phyloP scores from a whole-genome alignment of 768 basidiomycete species.

The Cantharellus anzutake region DNA sequence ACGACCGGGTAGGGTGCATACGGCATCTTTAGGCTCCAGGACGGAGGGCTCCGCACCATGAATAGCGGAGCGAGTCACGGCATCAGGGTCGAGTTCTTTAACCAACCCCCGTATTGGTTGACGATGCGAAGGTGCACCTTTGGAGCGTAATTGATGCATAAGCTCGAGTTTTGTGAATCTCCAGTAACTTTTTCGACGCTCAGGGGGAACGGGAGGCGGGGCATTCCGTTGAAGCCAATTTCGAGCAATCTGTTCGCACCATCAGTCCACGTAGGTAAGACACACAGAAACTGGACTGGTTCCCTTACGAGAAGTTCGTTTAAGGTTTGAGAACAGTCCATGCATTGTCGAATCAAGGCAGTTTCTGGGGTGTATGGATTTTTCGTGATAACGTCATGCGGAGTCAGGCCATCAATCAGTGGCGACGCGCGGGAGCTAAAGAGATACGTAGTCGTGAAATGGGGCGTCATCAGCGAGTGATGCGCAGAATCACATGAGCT shows the following conservation, averaged over 20 bases:
- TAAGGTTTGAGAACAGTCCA: conserved; percentile 47
- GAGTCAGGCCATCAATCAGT: conserved; percentile 25
- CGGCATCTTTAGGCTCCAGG: conserved; percentile 62
- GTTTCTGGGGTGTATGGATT: conserved; percentile 74
- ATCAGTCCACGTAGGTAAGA: not conserved
- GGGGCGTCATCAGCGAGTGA: not conserved
- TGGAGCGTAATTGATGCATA: conserved; percentile 38
- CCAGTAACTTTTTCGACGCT: conserved; percentile 68
- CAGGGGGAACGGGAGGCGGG: conserved; percentile 36
- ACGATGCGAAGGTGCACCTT: conserved; percentile 16
- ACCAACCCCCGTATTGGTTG: conserved; percentile 31
- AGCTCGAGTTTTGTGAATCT: conserved; percentile 42
- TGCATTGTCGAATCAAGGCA: conserved; percentile 52
- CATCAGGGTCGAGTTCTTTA: conserved; percentile 67
- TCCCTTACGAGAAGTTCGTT: conserved; percentile 43
- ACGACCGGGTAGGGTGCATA: conserved; percentile 19
- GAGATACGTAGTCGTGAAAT: not conserved
- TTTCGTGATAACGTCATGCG: conserved; percentile 35
- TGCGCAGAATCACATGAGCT: not conserved
- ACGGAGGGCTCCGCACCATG: conserved; percentile 14
- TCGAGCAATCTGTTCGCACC: conserved; percentile 26
- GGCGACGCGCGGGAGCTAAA: conserved; percentile 51
- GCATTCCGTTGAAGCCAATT: conserved; percentile 78
- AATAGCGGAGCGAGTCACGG: conserved; percentile 32
- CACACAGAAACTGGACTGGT: not conserved